Base-by-base conservation (phyloP, 106 monocot genomes). In the Dactylorhiza incarnata region DNA sequence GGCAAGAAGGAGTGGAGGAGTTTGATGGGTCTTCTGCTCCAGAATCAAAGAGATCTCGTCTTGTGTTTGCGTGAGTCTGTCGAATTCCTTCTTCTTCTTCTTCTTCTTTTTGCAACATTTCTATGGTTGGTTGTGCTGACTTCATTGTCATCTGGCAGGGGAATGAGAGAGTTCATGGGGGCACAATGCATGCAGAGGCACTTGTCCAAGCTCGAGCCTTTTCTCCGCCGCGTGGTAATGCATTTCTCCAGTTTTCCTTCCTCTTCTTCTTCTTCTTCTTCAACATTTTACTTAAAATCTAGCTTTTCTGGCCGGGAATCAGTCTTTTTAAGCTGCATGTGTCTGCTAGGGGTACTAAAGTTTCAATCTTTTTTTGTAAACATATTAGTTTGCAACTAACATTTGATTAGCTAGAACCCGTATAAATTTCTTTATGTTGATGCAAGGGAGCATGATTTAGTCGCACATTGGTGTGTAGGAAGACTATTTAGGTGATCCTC, bases 171-270 rank as follows among this genome's bases (percentile, higher is more conserved):
- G 75, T 81, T 86, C 49, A 81, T 87, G 78, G 85, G 79, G 22
- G 79, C 83, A 53, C 78, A 83, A 51, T 85, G 78, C 25, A 83
- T 91, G 74, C 87, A 83, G 77, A 73, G 74, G 74, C 77, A 86
- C 74, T 78, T 91, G 82, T 74, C 86, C 25, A 84, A 80, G 84
- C 69, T 90, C 45, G 91, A 91, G 74, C 86, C 88, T 73, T 88
- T 88, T 78, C 75, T 91, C 29, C 91, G 91, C 25, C 86, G 73
- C 78, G 88, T 91, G 81, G 88, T 91, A 83, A 49, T 68, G 15
- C 19, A 66, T 70, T 15, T 65, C 20, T 29, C 12, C 3, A 29
- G 2, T 25, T 65, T 26, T 58, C 4, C 3, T 65, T 25, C 2
- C 1, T 29, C 26, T 58, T 25, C 2, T 9, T 29, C 26, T 58